Conservation (phyloP, 2,329 filamentous ascomycete genomes). For the Setomelanomma holmii region DNA sequence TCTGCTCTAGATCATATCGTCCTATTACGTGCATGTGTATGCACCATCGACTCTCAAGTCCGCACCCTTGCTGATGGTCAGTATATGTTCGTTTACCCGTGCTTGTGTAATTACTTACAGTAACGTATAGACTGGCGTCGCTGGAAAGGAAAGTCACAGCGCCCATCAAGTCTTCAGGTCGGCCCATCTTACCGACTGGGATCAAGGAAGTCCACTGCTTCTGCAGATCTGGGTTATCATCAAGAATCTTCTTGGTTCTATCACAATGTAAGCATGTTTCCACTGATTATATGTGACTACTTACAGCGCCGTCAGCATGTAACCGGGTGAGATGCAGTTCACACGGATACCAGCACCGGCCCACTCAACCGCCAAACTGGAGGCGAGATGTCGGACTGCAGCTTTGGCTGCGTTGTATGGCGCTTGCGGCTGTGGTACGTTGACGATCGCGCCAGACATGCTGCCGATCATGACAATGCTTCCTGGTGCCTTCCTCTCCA, state of each 20-base stretch:
- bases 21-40: slow-evolving; percentile 74
- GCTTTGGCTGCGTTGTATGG: slow-evolving; percentile 96
- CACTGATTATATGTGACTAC: slow-evolving; percentile 40
- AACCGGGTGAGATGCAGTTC: slow-evolving; percentile 93
- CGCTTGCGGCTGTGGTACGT: slow-evolving; percentile 90
- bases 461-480: slow-evolving; percentile 95
- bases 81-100: slow-evolving; percentile 23
- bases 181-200: slow-evolving; percentile 91
- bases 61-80: slow-evolving; percentile 58
- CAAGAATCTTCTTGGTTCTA: slow-evolving; percentile 91
- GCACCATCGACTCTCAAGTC: slow-evolving; percentile 85
- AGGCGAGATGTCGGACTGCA: slow-evolving; percentile 85
- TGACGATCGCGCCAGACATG: slow-evolving; percentile 94
- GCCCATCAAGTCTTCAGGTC: slow-evolving; percentile 90
- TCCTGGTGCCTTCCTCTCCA: slow-evolving; percentile 78
- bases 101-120: slow-evolving; percentile 21
- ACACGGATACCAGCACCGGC: slow-evolving; percentile 85
- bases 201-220: slow-evolving; percentile 92
- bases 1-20: slow-evolving; percentile 1
- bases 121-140: slow-evolving; percentile 65
- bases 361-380: slow-evolving; percentile 93
- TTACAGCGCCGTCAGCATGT: slow-evolving; percentile 94
- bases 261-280: slow-evolving; percentile 17
- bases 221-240: slow-evolving; percentile 89
- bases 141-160: slow-evolving; percentile 86